Evolutionary conservation across 352 stramenopile genomes (phyloP), one percentile per base, ranked within the genome.

Genomic region (Globisporangium splendens): DNA sequence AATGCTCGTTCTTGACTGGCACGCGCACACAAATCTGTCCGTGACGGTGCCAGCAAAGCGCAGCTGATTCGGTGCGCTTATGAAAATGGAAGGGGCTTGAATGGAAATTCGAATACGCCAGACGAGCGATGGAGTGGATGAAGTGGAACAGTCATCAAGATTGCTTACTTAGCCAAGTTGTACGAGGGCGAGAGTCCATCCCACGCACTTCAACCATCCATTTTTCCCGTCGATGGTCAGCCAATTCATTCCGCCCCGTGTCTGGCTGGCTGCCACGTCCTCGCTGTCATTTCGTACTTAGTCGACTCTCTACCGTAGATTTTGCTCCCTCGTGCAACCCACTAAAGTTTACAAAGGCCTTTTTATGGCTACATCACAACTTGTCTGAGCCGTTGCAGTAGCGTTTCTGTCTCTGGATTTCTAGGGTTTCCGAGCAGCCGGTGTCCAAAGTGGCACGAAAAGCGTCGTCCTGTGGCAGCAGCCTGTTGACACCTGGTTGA

Each of bases 231-330:
- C 38, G 15, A n/a, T n/a, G n/a, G n/a, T n/a, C n/a, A n/a, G n/a
- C n/a, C n/a, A 14, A 3, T 56, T 47, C 20, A 3, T 50, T 57
- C 38, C 51, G 51, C 50, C 50, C 39, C 51, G 5, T 11, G 28
- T 8, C 28, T 35, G 28, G 28, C 17, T n/a, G 12, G 11, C 24
- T 60, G 60, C 60, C 60, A 66, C 60, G 60, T 66, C 60, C 20
- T 57, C 48, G 46, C 46, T 47, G 60, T 66, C 60, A 66, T 38
- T 18, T 56, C 60, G 60, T 20, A 66, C 60, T 61, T 66, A 28
- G 50, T 21, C 20, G 39, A 20, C 18, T 11, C 2, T 2, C 0
- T 8, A 52, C 43, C 7, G 8, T 59, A 54, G 28, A 14, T 7
- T 44, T 13, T 5, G n/a, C 22, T 24, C 13, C 28, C 28, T 35